phyloP scores from a whole-genome alignment of 2,329 filamentous ascomycete genomes.

The Aspergillus calidoustus region DNA sequence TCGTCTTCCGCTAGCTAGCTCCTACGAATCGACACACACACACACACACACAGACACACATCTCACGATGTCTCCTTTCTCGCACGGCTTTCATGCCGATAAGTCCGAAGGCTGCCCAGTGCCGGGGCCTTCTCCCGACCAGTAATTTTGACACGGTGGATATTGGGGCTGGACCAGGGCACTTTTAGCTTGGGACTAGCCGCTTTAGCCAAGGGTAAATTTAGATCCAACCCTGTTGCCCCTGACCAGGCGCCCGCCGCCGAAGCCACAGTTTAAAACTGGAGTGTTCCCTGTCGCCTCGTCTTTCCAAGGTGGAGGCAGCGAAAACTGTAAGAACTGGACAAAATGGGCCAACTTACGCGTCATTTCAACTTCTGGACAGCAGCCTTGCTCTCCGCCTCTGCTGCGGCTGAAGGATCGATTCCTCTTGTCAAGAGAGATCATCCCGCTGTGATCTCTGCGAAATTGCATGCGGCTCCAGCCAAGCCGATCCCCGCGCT shows the following conservation, averaged over 20 bases:
- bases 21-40: too few relatives aligned
- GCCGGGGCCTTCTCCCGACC: too few relatives aligned
- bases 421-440: conserved; percentile 5
- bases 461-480: not conserved
- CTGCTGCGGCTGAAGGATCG: not conserved
- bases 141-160: too few relatives aligned
- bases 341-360: conserved; percentile 4
- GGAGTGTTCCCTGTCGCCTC: not conserved
- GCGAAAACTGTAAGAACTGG: not conserved
- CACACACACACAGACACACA: too few relatives aligned
- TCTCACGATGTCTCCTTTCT: too few relatives aligned
- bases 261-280: not conserved
- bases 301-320: not conserved
- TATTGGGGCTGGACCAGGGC: too few relatives aligned
- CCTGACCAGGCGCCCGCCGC: not conserved
- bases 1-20: too few relatives aligned
- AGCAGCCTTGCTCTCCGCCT: not conserved
- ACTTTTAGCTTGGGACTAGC: not conserved
- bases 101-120: too few relatives aligned
- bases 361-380: not conserved
- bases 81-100: too few relatives aligned
- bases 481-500: not conserved
- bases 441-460: not conserved
- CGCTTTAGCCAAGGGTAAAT: not conserved
- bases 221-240: not conserved